A percentile compares a stretch with the other conserved stretches of the same genome.
Evolutionary conservation across 2,329 filamentous ascomycete genomes (phyloP).

Genomic region (Penicillium sp.): DNA sequence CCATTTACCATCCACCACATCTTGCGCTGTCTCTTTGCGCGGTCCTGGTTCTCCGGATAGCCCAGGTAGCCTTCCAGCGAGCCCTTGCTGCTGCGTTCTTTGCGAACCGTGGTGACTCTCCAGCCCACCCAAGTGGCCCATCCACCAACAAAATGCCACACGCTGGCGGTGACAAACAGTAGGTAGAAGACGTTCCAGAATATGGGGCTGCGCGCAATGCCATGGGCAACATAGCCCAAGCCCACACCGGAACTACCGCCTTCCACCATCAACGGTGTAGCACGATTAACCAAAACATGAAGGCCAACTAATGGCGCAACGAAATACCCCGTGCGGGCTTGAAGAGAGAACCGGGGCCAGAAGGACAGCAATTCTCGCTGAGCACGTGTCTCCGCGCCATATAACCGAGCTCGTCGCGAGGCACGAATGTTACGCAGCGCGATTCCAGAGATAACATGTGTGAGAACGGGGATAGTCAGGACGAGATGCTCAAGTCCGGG

Average conservation of each 20-base stretch:
- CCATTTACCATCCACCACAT: conserved; percentile 69
- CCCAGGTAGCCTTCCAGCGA: conserved; percentile 31
- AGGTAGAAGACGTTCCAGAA: conserved; percentile 65
- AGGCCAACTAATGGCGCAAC: conserved; percentile 61
- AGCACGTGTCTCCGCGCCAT: conserved; percentile 62
- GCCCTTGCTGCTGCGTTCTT: conserved; percentile 26
- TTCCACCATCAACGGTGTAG: conserved; percentile 68
- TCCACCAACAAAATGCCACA: conserved; percentile 78
- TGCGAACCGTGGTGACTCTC: conserved; percentile 39
- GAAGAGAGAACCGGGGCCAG: conserved; percentile 69
- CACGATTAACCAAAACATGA: conserved; percentile 71
- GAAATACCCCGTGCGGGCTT: conserved; percentile 66
- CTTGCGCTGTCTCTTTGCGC: conserved; percentile 52
- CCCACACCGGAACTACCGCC: conserved; percentile 84
- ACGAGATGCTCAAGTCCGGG: conserved; percentile 72
- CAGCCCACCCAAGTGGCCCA: conserved; percentile 72
- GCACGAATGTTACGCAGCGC: conserved; percentile 70
- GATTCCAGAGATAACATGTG: conserved; percentile 72
- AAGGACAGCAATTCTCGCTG: conserved; percentile 43
- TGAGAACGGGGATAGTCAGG: conserved; percentile 66
- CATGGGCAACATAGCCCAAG: conserved; percentile 76
- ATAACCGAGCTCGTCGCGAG: conserved; percentile 64
- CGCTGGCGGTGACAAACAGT: conserved; percentile 61
- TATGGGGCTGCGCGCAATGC: conserved; percentile 66
- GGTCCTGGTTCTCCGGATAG: conserved; percentile 48